Base-by-base conservation (phyloP, 2,329 filamentous ascomycete genomes). In the Diaporthe capsici region DNA sequence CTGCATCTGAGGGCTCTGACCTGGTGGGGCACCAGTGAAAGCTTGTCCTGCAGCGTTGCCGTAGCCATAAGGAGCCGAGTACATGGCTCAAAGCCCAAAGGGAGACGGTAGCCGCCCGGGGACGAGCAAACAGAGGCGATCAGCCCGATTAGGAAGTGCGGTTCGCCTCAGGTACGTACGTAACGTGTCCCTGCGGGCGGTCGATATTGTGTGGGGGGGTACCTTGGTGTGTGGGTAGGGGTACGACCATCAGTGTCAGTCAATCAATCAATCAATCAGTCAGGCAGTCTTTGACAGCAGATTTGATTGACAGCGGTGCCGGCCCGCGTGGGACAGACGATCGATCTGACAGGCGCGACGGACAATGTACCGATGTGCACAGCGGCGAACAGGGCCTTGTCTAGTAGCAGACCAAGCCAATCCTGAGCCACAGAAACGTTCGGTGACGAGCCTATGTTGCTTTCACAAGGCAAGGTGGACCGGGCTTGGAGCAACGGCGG, bases 61-160 rank as follows among this genome's bases (percentile, higher is more conserved):
- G 83, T 88, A 90, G 81, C 87, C 88, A 84, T 90, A 90, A 80
- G 87, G 87, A 82, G 86, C 84, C 81, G 86, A 85, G 84, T 90
- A 90, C 89, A 91, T 91, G 85, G 84, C 84, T 84, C 73, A 72
- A 70, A 51, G 71, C 53, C 44, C 75, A 58, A 70, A 34, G 60
- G 73, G 37, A 67, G 67, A 47, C 75, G 55, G 70, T 71, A 75
- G 63, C 73, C 39, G 71, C 60, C 68, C 73, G 61, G 61, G 49
- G 17, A 65, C 37, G 63, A 70, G 61, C 53, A 57, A 44, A 55
- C 57, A 72, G 39, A 77, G 73, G 70, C 65, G 71, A 77, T 75
- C 76, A 73, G 51, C 76, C 73, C 60, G 47, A 76, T 76, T 63
- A 49, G 75, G 75, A 73, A 75, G 61, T 49, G 75, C 60, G 65